A percentile compares a stretch with the other conserved stretches of the same genome.
Conservation (phyloP, 805 yeast species). For the Candida golubevii region DNA sequence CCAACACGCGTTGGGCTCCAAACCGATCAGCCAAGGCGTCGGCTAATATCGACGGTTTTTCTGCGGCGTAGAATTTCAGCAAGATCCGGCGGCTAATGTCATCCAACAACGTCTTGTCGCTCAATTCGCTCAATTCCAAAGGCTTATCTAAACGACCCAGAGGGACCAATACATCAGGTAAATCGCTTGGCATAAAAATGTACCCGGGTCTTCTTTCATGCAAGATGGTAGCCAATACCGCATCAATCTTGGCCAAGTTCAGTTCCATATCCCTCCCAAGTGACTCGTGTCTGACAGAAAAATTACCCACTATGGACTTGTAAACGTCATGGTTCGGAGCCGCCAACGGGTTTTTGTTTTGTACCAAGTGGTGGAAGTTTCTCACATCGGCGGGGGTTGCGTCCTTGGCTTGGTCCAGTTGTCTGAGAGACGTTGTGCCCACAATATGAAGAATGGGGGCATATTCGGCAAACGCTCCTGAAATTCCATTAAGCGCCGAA, state of each 20-base stretch:
- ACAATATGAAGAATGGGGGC: slow-evolving; percentile 81
- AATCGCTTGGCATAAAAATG: slow-evolving; percentile 69
- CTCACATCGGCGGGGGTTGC: slow-evolving; percentile 12
- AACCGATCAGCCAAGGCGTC: slow-evolving; percentile 70
- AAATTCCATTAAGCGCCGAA: slow-evolving; percentile 75
- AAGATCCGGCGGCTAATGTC: slow-evolving; percentile 37
- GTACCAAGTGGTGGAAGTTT: slow-evolving; percentile 58
- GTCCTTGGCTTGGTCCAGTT: slow-evolving; percentile 20
- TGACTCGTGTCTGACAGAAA: slow-evolving; percentile 47
- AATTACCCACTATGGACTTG: slow-evolving; percentile 55
- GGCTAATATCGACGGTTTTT: slow-evolving; percentile 62
- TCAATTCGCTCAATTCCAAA: slow-evolving; percentile 15
- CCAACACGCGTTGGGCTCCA: slow-evolving; percentile 41
- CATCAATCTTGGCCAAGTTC: slow-evolving; percentile 56
- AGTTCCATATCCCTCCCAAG: slow-evolving; percentile 25
- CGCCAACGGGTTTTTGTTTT: slow-evolving; percentile 41
- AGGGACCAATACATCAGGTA: slow-evolving; percentile 42
- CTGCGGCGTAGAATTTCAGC: slow-evolving; percentile 45
- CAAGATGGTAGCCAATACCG: slow-evolving; percentile 53
- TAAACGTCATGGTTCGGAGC: slow-evolving; percentile 66
- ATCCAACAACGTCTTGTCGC: slow-evolving; percentile 15
- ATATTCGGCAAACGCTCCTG: slow-evolving; percentile 80
- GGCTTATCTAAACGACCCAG: slow-evolving; percentile 17
- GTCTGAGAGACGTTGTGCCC: slow-evolving; percentile 48
- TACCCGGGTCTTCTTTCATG: slow-evolving; percentile 74